Conservation (phyloP, 2,329 filamentous ascomycete species). For the Ceratocystis cacaofunesta region DNA sequence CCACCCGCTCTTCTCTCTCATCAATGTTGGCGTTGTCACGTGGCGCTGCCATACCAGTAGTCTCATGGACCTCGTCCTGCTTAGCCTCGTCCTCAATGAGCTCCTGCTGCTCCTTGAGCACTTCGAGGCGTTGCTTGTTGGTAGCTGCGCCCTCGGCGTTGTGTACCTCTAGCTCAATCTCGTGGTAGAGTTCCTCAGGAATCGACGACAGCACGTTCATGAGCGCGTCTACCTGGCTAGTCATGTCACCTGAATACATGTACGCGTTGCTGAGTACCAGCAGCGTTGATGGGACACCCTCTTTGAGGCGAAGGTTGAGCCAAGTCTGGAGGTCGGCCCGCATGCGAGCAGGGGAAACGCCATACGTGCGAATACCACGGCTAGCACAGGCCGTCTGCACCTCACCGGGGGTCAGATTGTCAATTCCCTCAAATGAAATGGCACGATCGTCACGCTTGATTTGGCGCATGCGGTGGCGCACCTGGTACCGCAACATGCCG, state of each 20-base stretch:
- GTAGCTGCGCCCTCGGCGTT: conserved; percentile 92
- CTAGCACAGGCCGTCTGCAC: conserved; percentile 84
- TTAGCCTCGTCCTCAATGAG: conserved; percentile 94
- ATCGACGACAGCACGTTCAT: conserved; percentile 87
- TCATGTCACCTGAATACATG: conserved; percentile 88
- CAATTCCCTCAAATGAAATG: conserved; percentile 86
- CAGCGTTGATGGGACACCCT: conserved; percentile 90
- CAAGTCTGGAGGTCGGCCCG: conserved; percentile 84
- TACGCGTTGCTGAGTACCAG: conserved; percentile 94
- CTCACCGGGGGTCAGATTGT: conserved; percentile 82
- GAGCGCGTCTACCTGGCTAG: conserved; percentile 81
- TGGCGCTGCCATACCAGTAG: conserved; percentile 56
- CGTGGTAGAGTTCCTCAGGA: conserved; percentile 96
- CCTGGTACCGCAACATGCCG: conserved; percentile 91
- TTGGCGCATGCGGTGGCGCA: conserved; percentile 95
- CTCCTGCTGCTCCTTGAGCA: conserved; percentile 95
- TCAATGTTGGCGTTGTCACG: conserved; percentile 88
- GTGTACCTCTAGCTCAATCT: conserved; percentile 96
- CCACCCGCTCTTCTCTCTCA: conserved; percentile 66
- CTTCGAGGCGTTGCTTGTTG: conserved; percentile 97
- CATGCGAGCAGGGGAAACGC: conserved; percentile 74
- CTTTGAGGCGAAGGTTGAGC: conserved; percentile 83
- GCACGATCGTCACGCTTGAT: conserved; percentile 96
- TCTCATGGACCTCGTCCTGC: conserved; percentile 70
- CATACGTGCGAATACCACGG: conserved; percentile 82